These are phyloP conservation scores for Epichloe coenophiala DNA, from an alignment of 2,329 filamentous ascomycete genomes.

Conservation along the genomic window DNA sequence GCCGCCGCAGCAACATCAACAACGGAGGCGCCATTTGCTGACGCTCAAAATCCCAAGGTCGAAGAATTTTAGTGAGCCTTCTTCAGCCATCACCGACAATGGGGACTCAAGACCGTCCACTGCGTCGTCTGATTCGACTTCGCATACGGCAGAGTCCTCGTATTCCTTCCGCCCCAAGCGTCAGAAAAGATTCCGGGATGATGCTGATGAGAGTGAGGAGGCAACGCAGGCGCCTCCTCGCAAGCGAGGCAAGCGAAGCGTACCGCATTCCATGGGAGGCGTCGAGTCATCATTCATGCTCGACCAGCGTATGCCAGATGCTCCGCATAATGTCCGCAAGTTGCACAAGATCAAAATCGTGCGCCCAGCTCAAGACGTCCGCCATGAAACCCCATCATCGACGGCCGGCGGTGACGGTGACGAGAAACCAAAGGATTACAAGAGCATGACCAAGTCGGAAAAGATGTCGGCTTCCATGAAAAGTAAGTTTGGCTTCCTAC, in stretches of 20 bases:
- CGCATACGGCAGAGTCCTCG: conserved; percentile 34
- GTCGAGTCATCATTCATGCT: conserved; percentile 8
- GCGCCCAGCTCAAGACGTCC: conserved; percentile 13
- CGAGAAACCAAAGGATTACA: conserved; percentile 39
- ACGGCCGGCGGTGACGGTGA: conserved; percentile 19
- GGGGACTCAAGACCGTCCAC: conserved; percentile 39
- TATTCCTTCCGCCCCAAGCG: conserved; percentile 43
- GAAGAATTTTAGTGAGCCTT: conserved; percentile 26
- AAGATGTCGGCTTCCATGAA: conserved; percentile 56
- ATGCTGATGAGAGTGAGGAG: conserved; percentile 29
- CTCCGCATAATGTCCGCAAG: conserved; percentile 16
- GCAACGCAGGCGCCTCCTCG: conserved; percentile 23
- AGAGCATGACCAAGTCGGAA: conserved; percentile 49
- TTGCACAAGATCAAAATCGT: conserved; percentile 27
- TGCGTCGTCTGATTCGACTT: conserved; percentile 37
- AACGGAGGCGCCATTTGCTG: conserved; percentile 18
- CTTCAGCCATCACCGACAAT: conserved; percentile 23
- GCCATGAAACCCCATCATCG: conserved; percentile 18
- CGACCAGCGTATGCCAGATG: conserved; percentile 11
- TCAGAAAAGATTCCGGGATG: conserved; percentile 38
- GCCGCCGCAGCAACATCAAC: neutral
- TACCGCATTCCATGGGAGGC: conserved; percentile 4
- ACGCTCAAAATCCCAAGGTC: conserved; percentile 27
- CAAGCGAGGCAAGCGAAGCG: conserved; percentile 22
- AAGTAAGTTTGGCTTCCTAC: conserved; percentile 27